Base-by-base conservation (phyloP, 495 filamentous ascomycete genomes). In the Neurospora africana region DNA sequence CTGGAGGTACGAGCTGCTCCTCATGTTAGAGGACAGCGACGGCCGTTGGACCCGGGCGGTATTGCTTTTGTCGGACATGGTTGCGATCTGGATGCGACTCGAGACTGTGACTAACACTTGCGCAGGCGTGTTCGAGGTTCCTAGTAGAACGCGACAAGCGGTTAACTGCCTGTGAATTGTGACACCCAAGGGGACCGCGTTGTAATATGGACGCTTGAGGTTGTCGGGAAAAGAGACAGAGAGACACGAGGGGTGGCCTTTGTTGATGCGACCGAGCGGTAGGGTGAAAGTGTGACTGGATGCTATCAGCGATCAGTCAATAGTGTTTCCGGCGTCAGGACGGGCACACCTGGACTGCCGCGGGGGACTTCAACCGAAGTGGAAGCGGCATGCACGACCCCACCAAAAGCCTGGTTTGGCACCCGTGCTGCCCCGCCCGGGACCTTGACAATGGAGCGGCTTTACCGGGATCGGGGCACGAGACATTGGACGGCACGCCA, bases 1-100 rank as follows among this genome's bases (percentile, higher is more conserved):
- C 68, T 88, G 84, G 41, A 93, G 85, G 79, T 90, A 92, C 40
- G 90, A 92, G 75, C 86, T 86, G 81, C 88, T 90, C 71, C 89
- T 87, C 84, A 91, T 85, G 27, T 79, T 76, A 27, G 79, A 74
- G 36, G 80, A 80, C 74, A 88, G 76, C 68, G 82, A 82, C 10
- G 86, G 86, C 33, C 86, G 81, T 68, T 76, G 79, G 68, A 75
- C 79, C 15, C 77, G 23, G 70, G 81, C 73, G 69, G 69, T 38
- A 69, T 69, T 76, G 67, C 78, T 77, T 74, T 80, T 74, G 61
- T 76, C 78, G 69, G 81, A 80, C 82, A 83, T 85, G 74, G 47
- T 70, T 73, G 36, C 72, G 23, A 70, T 72, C 53, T 65, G 27
- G 53, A 65, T 65, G 15, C 53, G 53, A 33, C 53, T 61, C 53